Percentiles rank a stretch among this genome's conserved stretches.
These are phyloP conservation scores for Piper longum DNA, from an alignment of 164 flowering plant species.

Conservation along the genomic window DNA sequence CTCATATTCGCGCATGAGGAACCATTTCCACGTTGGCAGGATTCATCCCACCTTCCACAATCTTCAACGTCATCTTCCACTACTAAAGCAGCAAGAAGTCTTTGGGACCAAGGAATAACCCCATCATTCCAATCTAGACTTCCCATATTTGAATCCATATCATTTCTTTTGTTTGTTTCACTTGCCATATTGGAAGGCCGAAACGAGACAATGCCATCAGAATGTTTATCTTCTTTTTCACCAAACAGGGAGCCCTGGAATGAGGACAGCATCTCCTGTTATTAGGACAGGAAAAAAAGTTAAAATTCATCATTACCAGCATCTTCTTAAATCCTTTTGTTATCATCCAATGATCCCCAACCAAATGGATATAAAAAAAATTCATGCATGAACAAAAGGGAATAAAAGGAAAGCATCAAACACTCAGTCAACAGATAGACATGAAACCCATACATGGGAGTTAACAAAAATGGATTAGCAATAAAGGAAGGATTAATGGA, in stretches of 20 bases:
- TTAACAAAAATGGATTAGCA: too few relatives aligned
- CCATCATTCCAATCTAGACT: conserved; percentile 20
- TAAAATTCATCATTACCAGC: too few relatives aligned
- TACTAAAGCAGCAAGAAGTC: conserved; percentile 72
- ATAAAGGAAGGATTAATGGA: too few relatives aligned
- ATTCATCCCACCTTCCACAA: conserved; percentile 20
- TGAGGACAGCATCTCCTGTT: conserved; percentile 12
- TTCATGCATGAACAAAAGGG: too few relatives aligned
- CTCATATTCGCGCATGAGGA: conserved; percentile 19
- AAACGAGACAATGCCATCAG: conserved; percentile 16
- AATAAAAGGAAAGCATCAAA: too few relatives aligned
- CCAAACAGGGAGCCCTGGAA: conserved; percentile 20
- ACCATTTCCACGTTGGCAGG: conserved; percentile 20
- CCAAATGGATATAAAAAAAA: too few relatives aligned
- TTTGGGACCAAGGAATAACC: conserved; percentile 58
- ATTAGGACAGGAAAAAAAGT: not conserved
- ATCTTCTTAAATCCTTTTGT: too few relatives aligned
- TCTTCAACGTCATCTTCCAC: conserved; percentile 59
- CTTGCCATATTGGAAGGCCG: conserved; percentile 8
- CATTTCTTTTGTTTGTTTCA: conserved; percentile 23
- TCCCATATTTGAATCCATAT: conserved; percentile 19
- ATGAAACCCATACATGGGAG: too few relatives aligned
- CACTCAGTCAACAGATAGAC: too few relatives aligned
- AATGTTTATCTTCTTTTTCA: conserved; percentile 17
- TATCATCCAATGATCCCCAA: too few relatives aligned